These are phyloP conservation scores for Cephalotrichum gorgonifer DNA, from an alignment of 2,329 filamentous ascomycete genomes.

Conservation along the genomic window DNA sequence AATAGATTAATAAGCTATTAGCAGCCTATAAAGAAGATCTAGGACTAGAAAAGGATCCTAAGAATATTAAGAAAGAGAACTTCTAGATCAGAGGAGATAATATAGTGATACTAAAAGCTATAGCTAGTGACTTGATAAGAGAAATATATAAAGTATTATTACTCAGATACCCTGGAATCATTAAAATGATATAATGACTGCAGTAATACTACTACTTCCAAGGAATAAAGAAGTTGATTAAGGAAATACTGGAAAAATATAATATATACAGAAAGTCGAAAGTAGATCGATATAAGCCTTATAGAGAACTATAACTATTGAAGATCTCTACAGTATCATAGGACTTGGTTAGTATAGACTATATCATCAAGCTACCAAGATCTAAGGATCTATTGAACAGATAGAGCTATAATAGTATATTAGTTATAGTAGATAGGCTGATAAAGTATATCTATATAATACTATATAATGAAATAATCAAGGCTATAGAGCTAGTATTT, in stretches of 20 bases:
- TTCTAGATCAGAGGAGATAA: constrained; percentile 6
- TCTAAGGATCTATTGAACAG: constrained; percentile 5
- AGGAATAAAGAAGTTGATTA: neutral
- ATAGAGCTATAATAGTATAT: constrained; percentile 4
- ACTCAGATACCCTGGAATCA: too few relatives aligned
- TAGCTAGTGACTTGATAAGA: neutral
- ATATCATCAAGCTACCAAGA: constrained; percentile 6
- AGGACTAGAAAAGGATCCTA: constrained; percentile 4
- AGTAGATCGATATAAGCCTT: neutral
- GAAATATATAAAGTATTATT: neutral
- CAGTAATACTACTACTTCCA: neutral
- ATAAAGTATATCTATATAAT: too few relatives aligned
- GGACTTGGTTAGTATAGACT: constrained; percentile 4
- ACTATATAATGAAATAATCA: too few relatives aligned
- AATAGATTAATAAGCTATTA: neutral
- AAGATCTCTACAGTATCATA: constrained; percentile 5
- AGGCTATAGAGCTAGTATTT: too few relatives aligned
- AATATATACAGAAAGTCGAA: neutral
- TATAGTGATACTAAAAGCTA: constrained; percentile 8
- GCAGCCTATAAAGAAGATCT: constrained; percentile 5
- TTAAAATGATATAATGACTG: too few relatives aligned
- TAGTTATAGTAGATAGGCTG: constrained; percentile 6
- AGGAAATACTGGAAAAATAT: neutral
- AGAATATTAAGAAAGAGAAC: constrained; percentile 1
- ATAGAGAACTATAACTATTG: constrained; percentile 3